These are phyloP conservation scores for Apophysomyces variabilis DNA, from an alignment of 371 early-diverging fungal species.

Conservation along the genomic window DNA sequence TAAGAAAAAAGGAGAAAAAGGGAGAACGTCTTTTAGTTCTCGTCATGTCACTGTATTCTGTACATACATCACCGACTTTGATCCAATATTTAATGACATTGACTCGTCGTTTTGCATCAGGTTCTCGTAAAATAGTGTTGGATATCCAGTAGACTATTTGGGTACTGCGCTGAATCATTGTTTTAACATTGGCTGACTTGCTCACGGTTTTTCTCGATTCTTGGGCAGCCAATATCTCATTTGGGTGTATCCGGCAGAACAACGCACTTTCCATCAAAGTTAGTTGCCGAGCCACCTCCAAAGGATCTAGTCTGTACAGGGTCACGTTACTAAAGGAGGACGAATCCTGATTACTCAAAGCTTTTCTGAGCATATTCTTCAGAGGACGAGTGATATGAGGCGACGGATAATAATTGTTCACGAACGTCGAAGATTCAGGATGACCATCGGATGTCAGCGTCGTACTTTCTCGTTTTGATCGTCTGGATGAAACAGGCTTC, in stretches of 20 bases:
- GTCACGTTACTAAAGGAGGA: constrained; percentile 9
- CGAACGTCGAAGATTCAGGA: not conserved
- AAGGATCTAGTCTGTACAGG: constrained; percentile 66
- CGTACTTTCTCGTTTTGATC: not conserved
- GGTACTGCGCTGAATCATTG: constrained; percentile 56
- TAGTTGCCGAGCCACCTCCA: constrained; percentile 80
- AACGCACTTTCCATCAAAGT: constrained; percentile 67
- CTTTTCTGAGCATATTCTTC: constrained; percentile 38
- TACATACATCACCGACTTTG: constrained; percentile 61
- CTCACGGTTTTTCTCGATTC: constrained; percentile 61
- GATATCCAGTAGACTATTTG: constrained; percentile 74
- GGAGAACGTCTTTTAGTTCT: not conserved
- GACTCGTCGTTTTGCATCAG: constrained; percentile 70
- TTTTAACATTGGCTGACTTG: constrained; percentile 48
- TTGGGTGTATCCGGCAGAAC: constrained; percentile 65
- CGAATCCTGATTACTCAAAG: constrained; percentile 22
- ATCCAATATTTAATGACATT: constrained; percentile 68
- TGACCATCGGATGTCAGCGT: not conserved
- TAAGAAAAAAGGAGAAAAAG: constrained; percentile 21
- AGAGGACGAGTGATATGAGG: constrained; percentile 37
- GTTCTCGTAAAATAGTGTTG: constrained; percentile 66
- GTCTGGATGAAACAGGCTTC: not conserved
- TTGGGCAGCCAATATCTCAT: constrained; percentile 63
- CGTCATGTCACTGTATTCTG: not conserved
- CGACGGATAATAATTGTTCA: constrained; percentile 16